Conservation (phyloP, 192 early-diverging fungal genomes). For the Podila minutissima region DNA sequence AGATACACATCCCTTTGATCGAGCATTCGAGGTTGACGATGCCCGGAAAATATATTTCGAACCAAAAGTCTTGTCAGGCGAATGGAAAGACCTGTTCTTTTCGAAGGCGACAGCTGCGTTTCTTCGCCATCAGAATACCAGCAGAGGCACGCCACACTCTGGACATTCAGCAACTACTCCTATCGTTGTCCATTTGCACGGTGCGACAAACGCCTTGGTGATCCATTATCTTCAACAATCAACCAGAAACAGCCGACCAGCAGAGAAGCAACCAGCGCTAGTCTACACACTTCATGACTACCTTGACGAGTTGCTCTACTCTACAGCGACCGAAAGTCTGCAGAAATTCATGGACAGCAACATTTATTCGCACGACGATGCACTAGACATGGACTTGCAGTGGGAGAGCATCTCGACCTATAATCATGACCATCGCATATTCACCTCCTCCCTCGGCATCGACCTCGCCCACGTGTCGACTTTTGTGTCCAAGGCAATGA, state of each 20-base stretch:
- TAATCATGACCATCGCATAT: conserved; percentile 57
- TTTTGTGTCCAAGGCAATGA: conserved; percentile 62
- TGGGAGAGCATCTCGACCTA: conserved; percentile 47
- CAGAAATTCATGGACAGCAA: conserved; percentile 56
- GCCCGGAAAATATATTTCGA: conserved; percentile 58
- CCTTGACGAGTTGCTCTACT: conserved; percentile 63
- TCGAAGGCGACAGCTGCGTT: conserved; percentile 61
- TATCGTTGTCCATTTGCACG: conserved; percentile 66
- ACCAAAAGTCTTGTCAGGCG: conserved; percentile 55
- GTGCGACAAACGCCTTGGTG: conserved; percentile 63
- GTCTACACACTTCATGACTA: conserved; percentile 71
- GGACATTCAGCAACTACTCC: conserved; percentile 22
- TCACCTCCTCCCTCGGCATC: conserved; percentile 59
- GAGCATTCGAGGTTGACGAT: conserved; percentile 52
- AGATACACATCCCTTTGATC: conserved; percentile 49
- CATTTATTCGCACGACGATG: conserved; percentile 38
- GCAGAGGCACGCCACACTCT: conserved; percentile 58
- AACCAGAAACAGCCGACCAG: conserved; percentile 36
- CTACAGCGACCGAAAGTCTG: conserved; percentile 55
- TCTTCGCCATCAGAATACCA: conserved; percentile 52
- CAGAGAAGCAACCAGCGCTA: conserved; percentile 52
- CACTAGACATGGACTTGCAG: conserved; percentile 31
- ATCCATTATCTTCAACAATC: conserved; percentile 54
- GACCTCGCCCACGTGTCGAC: conserved; percentile 60
- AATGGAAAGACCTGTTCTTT: conserved; percentile 69